Conservation (phyloP, 768 basidiomycete species). For the Amanita phalloides region DNA sequence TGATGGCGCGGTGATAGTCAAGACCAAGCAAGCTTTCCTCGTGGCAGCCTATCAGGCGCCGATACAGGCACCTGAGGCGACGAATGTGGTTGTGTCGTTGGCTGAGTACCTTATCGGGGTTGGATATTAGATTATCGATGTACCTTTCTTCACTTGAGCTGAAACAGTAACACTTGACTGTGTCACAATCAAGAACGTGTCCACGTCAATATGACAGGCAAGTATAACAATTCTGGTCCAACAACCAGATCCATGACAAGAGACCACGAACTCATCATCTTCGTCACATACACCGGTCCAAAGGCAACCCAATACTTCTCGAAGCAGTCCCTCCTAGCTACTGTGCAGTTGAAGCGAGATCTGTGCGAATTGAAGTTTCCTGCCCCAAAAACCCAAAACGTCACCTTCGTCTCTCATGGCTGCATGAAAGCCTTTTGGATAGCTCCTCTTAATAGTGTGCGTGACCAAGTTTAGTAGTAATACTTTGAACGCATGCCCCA, state of each 20-base stretch:
- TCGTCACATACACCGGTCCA: neutral
- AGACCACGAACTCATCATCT: neutral
- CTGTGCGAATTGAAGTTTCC: neutral
- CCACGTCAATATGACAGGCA: neutral
- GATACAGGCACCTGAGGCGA: slow-evolving; percentile 54
- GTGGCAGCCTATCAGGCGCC: slow-evolving; percentile 68
- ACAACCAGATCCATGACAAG: neutral
- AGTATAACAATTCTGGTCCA: neutral
- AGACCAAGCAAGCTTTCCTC: slow-evolving; percentile 80
- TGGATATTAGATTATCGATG: slow-evolving; percentile 31
- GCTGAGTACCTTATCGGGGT: slow-evolving; percentile 68
- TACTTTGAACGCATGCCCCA: neutral
- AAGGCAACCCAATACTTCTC: slow-evolving; percentile 4
- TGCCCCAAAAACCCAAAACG: neutral
- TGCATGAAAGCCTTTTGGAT: slow-evolving; percentile 5
- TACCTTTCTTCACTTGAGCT: no score
- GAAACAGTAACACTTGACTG: neutral
- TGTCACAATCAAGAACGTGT: neutral
- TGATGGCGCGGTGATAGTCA: slow-evolving; percentile 65
- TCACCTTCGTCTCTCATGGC: slow-evolving; percentile 1
- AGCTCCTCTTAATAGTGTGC: neutral
- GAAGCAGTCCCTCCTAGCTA: neutral
- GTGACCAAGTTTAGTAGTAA: neutral
- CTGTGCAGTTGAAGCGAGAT: neutral
- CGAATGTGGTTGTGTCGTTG: slow-evolving; percentile 51